A percentile compares a stretch with the other conserved stretches of the same genome.
Evolutionary conservation across 495 filamentous ascomycete genomes (phyloP).

Genomic region (Talaromyces trachyspermus): DNA sequence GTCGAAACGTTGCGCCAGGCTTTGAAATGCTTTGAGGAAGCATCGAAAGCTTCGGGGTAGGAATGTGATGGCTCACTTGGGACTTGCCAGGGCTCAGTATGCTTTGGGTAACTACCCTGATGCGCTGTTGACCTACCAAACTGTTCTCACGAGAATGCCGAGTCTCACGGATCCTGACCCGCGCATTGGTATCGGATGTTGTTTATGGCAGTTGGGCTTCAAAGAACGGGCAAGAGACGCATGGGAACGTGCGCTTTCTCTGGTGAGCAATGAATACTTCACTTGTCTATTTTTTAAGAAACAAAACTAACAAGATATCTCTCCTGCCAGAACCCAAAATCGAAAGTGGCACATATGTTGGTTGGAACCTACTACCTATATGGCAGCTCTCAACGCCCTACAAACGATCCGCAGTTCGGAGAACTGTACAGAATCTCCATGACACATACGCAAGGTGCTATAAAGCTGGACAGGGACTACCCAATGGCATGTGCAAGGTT

Average conservation of each 20-base stretch:
- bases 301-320: conserved; percentile 1
- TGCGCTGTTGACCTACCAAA: conserved; percentile 77
- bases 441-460: conserved; percentile 83
- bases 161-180: conserved; percentile 91
- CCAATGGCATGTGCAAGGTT: conserved; percentile 87
- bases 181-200: conserved; percentile 88
- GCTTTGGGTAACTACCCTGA: conserved; percentile 76
- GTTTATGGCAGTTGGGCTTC: conserved; percentile 88
- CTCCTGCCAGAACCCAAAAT: conserved; percentile 70
- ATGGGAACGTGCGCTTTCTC: conserved; percentile 79
- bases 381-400: conserved; percentile 67
- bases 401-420: conserved; percentile 71
- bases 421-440: conserved; percentile 85
- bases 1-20: conserved; percentile 73
- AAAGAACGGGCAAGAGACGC: conserved; percentile 86
- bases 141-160: conserved; percentile 73
- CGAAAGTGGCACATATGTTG: conserved; percentile 84
- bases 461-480: conserved; percentile 90
- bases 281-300: background rate
- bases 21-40: conserved; percentile 87
- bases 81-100: conserved; percentile 76
- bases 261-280: conserved; percentile 34
- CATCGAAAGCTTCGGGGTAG: conserved; percentile 73
- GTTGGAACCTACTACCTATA: conserved; percentile 84
- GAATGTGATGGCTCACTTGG: conserved; percentile 85